These are phyloP conservation scores for Piper longum DNA, from an alignment of 164 flowering plant species.

Conservation along the genomic window DNA sequence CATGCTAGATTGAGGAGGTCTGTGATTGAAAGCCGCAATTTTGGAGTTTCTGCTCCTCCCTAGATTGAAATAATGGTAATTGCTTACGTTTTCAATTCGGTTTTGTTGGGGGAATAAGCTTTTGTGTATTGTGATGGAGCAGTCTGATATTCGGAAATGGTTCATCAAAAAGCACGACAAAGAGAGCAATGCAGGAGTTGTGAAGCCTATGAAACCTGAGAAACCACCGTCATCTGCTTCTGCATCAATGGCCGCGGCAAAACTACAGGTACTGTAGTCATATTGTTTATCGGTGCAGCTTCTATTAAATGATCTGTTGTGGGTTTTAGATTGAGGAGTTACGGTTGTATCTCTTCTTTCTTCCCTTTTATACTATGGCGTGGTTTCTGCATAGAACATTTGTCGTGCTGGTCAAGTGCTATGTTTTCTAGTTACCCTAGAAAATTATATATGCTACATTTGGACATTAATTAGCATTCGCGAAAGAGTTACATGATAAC, in stretches of 20 bases:
- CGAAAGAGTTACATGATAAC: too few relatives aligned
- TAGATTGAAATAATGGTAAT: slow-evolving; percentile 8
- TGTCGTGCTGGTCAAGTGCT: too few relatives aligned
- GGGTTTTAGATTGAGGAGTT: neutral
- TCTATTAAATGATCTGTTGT: too few relatives aligned
- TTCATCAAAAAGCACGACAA: slow-evolving; percentile 65
- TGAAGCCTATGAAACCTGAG: slow-evolving; percentile 24
- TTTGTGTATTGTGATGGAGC: slow-evolving; percentile 3
- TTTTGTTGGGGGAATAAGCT: neutral
- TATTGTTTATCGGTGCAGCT: neutral
- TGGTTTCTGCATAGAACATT: too few relatives aligned
- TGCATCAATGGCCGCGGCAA: slow-evolving; percentile 3
- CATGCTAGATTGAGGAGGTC: too few relatives aligned
- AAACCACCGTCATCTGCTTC: slow-evolving; percentile 12
- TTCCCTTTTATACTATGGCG: neutral
- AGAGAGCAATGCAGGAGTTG: slow-evolving; percentile 26
- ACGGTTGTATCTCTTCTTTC: neutral
- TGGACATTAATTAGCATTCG: too few relatives aligned
- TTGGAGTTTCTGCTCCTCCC: too few relatives aligned
- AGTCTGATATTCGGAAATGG: slow-evolving; percentile 87
- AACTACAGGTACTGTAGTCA: slow-evolving; percentile 12
- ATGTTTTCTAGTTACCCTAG: too few relatives aligned
- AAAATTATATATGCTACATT: too few relatives aligned
- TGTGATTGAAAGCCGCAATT: too few relatives aligned
- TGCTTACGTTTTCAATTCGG: neutral